Percentiles rank a stretch among this genome's conserved stretches.
Conservation (phyloP, 139 green algal species). For the Closterium sp. region DNA sequence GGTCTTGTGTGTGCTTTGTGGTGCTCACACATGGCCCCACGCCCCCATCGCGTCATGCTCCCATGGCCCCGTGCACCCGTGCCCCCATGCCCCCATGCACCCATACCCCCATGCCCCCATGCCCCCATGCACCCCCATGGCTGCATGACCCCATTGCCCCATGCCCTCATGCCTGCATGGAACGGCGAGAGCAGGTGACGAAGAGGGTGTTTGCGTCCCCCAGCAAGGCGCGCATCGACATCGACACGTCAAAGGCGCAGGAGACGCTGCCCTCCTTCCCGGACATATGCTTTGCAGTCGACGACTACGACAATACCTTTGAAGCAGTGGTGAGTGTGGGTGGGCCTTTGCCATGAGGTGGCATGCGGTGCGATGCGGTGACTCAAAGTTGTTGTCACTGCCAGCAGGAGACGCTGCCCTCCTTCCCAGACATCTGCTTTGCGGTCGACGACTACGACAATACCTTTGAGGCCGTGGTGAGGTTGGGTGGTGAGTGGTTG, state of each 20-base stretch:
- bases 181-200: constrained; percentile 22
- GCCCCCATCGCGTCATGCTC: too few relatives aligned
- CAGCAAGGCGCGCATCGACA: constrained; percentile 36
- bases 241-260: constrained; percentile 34
- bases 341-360: too few relatives aligned
- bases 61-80: too few relatives aligned
- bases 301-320: constrained; percentile 70
- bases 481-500: neutral
- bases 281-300: constrained; percentile 76
- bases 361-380: too few relatives aligned
- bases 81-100: too few relatives aligned
- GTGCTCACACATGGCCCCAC: too few relatives aligned
- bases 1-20: too few relatives aligned
- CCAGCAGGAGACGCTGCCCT: constrained; percentile 28
- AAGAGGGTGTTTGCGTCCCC: constrained; percentile 50
- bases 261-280: constrained; percentile 61
- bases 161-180: too few relatives aligned
- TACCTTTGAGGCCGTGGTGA: constrained; percentile 64
- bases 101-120: too few relatives aligned
- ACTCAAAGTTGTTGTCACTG: too few relatives aligned
- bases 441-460: constrained; percentile 72
- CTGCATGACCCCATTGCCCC: too few relatives aligned
- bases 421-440: constrained; percentile 78
- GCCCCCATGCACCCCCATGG: too few relatives aligned
- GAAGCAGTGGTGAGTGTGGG: constrained; percentile 57